These are phyloP conservation scores for Hibiscus trionum DNA, from an alignment of 345 rosid genomes.

Conservation along the genomic window DNA sequence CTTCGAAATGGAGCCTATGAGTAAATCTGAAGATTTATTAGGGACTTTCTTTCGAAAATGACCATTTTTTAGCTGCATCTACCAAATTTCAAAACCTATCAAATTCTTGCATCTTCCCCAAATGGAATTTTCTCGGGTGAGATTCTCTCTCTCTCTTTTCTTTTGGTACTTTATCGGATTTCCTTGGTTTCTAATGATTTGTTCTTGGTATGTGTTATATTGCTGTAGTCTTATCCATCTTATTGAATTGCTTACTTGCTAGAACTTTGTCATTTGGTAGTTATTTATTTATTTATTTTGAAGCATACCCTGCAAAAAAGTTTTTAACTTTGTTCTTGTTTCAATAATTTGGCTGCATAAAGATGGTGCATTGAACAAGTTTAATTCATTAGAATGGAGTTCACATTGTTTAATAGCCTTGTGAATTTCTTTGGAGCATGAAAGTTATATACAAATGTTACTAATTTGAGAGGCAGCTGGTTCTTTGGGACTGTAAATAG, in stretches of 20 bases:
- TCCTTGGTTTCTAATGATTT: not conserved
- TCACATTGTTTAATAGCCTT: not conserved
- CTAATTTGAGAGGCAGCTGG: not conserved
- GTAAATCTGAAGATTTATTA: too few species aligned
- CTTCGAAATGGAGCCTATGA: too few species aligned
- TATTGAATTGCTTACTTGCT: too few species aligned
- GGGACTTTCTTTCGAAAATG: too few species aligned
- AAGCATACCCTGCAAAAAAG: not conserved
- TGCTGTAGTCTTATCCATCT: not conserved
- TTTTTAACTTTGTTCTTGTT: too few species aligned
- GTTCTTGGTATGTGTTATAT: too few species aligned
- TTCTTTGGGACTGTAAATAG: not conserved
- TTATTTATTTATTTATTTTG: not conserved
- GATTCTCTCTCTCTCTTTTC: not conserved
- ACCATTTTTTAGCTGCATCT: too few species aligned
- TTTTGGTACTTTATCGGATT: not conserved
- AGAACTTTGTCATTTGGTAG: too few species aligned
- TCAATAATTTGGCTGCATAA: too few species aligned
- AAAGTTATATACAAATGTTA: not conserved
- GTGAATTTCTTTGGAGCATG: too few species aligned
- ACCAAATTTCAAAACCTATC: not conserved
- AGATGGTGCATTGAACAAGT: too few species aligned
- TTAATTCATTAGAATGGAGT: too few species aligned
- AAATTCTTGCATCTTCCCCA: not conserved
- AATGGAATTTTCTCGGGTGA: constrained; percentile 9